Evolutionary conservation across 176 grass and related monocot species (phyloP), one percentile per base, ranked within the genome.

Genomic region (Guadua angustifolia): DNA sequence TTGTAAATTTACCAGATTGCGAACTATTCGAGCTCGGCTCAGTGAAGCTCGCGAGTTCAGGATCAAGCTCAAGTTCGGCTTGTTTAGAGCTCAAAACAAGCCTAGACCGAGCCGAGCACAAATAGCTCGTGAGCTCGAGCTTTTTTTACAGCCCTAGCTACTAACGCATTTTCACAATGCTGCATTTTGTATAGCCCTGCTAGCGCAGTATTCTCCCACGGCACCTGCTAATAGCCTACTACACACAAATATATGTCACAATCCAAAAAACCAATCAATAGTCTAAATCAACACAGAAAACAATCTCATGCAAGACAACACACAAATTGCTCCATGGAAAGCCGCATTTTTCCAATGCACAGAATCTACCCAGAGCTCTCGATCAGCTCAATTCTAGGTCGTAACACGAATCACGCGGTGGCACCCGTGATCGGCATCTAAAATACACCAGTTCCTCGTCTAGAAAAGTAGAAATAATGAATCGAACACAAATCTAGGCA

Each of bases 401-500:
- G 47, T 15, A 60, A 63, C 16, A 4, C 42, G 29, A 32, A 69
- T 75, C 9, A 10, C 21, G 44, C 5, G 13, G 8, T 21, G 5
- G 3, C 8, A 14, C 16, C 10, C 43, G 17, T 21, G 60, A 74
- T 18, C 32, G 18, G 53, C 43, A 55, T 26, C 42, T 71, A 51
- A 16, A 71, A 3, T 32, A 57, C 14, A 47, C 2, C 15, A n/a
- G 18, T 3, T 9, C 7, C 56, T 18, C 4, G 1, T 19, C 38
- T 11, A 49, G 24, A 24, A 72, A 32, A n/a, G n/a, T n/a, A n/a
- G n/a, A n/a, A n/a, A n/a, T 9, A 79, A 42, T 32, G 42, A n/a
- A 56, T 53, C 35, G 43, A 40, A 2, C 11, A 52, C 73, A 66
- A 72, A 82, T 79, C 88, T 66, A 64, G 51, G 40, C 21, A 33